A percentile compares a stretch with the other conserved stretches of the same genome.
Conservation (phyloP, 1,139 yeast genomes). For the Sugiyamaella neomexicana region DNA sequence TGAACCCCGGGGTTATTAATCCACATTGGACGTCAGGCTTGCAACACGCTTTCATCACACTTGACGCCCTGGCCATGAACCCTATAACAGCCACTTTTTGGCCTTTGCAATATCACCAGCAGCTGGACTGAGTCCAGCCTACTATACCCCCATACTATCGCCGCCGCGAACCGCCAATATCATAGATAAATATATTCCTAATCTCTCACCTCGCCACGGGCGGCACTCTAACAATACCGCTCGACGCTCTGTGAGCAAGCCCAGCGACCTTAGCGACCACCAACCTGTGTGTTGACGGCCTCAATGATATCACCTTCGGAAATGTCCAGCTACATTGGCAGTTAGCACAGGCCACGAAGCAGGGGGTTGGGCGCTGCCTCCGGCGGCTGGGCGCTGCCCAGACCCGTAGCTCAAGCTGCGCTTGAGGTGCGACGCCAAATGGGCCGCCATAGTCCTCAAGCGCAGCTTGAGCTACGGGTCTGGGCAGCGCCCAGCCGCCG, state of each 20-base stretch:
- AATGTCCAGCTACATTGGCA: conserved; percentile 57
- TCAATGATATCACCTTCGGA: conserved; percentile 96
- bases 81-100: too few relatives aligned
- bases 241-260: too few relatives aligned
- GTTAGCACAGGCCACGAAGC: conserved; percentile 23
- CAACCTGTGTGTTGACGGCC: conserved; percentile 95
- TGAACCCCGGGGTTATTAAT: too few relatives aligned
- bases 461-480: conserved; percentile 1
- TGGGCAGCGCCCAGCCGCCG: conserved; percentile 7
- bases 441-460: background rate
- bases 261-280: conserved; percentile 44
- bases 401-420: background rate
- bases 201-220: background rate
- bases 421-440: background rate
- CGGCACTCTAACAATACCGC: background rate
- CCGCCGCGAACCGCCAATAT: background rate
- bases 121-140: background rate
- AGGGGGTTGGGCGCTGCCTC: background rate
- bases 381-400: background rate
- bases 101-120: too few relatives aligned
- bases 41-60: too few relatives aligned
- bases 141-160: background rate
- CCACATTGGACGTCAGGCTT: too few relatives aligned
- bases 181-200: background rate
- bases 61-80: too few relatives aligned